Conservation (phyloP, 495 filamentous ascomycete genomes). For the Penicillium pulvis region DNA sequence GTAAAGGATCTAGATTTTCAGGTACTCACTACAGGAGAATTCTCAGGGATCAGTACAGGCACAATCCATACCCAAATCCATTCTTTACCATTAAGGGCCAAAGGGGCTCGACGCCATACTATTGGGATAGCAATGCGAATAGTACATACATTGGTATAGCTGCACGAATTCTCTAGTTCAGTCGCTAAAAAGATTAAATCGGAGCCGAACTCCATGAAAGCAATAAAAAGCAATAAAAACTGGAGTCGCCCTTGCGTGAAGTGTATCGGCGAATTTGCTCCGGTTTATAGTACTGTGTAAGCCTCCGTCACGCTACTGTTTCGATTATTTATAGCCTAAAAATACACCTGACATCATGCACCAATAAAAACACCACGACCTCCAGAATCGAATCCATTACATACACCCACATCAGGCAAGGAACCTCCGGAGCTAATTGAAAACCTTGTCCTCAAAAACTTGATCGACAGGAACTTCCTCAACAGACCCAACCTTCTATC, state of each 20-base stretch:
- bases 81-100: not conserved
- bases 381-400: too few relatives aligned
- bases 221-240: not conserved
- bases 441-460: not conserved
- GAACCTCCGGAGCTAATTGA: not conserved
- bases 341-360: not conserved
- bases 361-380: not conserved
- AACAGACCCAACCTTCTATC: not conserved
- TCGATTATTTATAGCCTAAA: constrained; percentile 17
- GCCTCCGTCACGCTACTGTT: constrained; percentile 17
- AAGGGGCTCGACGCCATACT: not conserved
- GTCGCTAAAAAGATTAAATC: not conserved
- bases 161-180: not conserved
- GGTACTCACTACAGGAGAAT: not conserved
- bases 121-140: not conserved
- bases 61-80: not conserved
- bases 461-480: not conserved
- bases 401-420: not conserved
- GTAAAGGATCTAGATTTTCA: not conserved
- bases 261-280: constrained; percentile 18
- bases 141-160: not conserved
- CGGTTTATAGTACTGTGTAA: constrained; percentile 1
- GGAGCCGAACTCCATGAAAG: not conserved
- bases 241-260: constrained; percentile 19
- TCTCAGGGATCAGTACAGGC: not conserved